Percentiles rank a stretch among this genome's conserved stretches.
phyloP scores from a whole-genome alignment of 352 stramenopile species.

The Pythium dissotocum region DNA sequence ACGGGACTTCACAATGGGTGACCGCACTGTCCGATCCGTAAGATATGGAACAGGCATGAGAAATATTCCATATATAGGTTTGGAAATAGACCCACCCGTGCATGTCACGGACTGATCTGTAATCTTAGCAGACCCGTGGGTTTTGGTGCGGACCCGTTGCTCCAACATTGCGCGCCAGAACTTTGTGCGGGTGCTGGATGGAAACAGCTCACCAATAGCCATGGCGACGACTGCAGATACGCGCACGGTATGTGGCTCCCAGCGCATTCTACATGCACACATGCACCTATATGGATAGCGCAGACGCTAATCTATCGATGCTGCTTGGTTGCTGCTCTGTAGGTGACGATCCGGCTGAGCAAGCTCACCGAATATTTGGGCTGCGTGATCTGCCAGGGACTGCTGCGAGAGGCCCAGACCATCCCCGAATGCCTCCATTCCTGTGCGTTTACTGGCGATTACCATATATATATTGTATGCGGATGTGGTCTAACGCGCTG shows the following conservation, averaged over 20 bases:
- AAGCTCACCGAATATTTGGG: constrained; percentile 64
- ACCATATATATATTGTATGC: background rate
- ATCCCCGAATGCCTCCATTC: constrained; percentile 84
- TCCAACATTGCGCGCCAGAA: background rate
- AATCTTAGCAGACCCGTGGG: background rate
- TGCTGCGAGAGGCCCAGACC: constrained; percentile 76
- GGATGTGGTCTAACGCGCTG: background rate
- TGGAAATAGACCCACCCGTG: background rate
- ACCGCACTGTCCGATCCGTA: constrained; percentile 1
- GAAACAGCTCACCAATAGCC: background rate
- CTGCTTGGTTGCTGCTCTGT: constrained; percentile 13
- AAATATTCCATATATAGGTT: constrained; percentile 11
- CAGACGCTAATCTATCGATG: background rate
- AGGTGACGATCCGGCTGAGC: constrained; percentile 56
- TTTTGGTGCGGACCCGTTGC: constrained; percentile 1
- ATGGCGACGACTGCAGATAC: constrained; percentile 30
- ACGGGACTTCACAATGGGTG: background rate
- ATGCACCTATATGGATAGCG: background rate
- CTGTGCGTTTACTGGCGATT: constrained; percentile 35
- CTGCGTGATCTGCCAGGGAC: constrained; percentile 65
- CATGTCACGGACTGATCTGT: background rate
- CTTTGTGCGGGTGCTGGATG: background rate
- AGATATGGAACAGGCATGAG: constrained; percentile 4
- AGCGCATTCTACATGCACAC: background rate
- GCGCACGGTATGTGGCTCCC: constrained; percentile 27